Evolutionary conservation across 345 rosid genomes (phyloP), one percentile per base, ranked within the genome.

Genomic region (Salix viminalis): DNA sequence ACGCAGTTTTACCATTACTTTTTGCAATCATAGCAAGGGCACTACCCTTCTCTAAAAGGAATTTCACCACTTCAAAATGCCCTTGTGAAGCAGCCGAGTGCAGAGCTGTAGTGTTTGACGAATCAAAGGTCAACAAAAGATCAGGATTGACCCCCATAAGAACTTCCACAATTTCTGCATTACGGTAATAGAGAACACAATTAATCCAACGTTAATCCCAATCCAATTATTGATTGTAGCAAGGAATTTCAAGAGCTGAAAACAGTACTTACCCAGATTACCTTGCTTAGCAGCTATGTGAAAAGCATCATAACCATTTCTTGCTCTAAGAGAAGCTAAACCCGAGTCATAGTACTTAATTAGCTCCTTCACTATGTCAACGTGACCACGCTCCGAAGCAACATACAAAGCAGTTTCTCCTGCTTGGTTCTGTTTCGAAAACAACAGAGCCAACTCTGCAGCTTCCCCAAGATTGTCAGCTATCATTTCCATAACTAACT

Each of bases 221-320:
- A 28, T 58, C 28, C 28, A 23, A 23, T 23, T 58, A 58, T n/a
- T 10, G 10, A 10, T 10, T 58, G 14, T 10, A 9, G 64, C 64
- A n/a, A 58, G 64, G 26, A 23, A 23, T 58, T n/a, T 23, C 6
- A 9, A 58, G 64, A 70, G 9, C 3, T 26, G 61, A 44, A 48
- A 70, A 82, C 75, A 9, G 6, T 58, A 65, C 89, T 79, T 79
- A 93, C 99, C 86, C 70, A 93, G 82, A 67, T 89, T 24, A 37
- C 97, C 99, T 80, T 89, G 91, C 89, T 90, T 92, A 54, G 97
- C 94, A 81, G 97, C 99, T 73, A 91, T 80, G 69, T 93, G 97
- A 76, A 93, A 93, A 21, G 99, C 93, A 78, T 95, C 99, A 67
- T 79, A 91, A 19, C 97, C 94, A 68, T 93, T 93, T 77, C 85